Conservation (phyloP, 2,329 filamentous ascomycete genomes). For the Pseudogymnoascus sp. region DNA sequence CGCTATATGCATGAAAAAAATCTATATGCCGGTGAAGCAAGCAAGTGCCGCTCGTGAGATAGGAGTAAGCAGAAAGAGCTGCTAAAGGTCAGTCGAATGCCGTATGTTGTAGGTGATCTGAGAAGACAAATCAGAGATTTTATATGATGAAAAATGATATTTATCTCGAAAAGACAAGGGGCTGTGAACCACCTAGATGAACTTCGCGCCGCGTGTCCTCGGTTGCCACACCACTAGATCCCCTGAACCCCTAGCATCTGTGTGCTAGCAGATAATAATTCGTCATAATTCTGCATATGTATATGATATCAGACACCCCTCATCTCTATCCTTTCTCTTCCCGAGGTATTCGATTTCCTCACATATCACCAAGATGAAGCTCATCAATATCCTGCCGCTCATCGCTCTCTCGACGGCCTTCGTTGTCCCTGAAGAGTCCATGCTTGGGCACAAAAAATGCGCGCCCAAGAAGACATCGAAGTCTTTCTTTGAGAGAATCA, state of each 20-base stretch:
- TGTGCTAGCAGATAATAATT: not conserved
- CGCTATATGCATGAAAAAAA: not conserved
- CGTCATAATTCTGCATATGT: not conserved
- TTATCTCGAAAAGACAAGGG: not conserved
- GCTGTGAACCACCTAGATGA: not conserved
- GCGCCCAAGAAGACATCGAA: constrained; percentile 27
- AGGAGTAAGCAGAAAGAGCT: not conserved
- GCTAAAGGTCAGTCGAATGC: not conserved
- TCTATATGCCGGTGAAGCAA: not conserved
- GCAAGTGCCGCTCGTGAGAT: not conserved
- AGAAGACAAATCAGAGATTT: not conserved
- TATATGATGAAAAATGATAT: not conserved
- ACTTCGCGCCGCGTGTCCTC: not conserved
- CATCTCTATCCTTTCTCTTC: not conserved
- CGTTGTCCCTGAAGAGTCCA: constrained; percentile 42
- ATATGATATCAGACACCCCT: constrained; percentile 7
- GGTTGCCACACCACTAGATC: not conserved
- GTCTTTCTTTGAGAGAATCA: constrained; percentile 26
- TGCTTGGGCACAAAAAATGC: constrained; percentile 35
- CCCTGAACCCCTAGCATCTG: not conserved
- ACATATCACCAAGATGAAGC: constrained; percentile 25
- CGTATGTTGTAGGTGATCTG: not conserved
- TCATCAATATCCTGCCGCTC: constrained; percentile 38
- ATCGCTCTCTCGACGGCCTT: constrained; percentile 42
- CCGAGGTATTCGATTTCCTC: not conserved